phyloP scores from a whole-genome alignment of 768 basidiomycete species.

The Mrakia gelida region DNA sequence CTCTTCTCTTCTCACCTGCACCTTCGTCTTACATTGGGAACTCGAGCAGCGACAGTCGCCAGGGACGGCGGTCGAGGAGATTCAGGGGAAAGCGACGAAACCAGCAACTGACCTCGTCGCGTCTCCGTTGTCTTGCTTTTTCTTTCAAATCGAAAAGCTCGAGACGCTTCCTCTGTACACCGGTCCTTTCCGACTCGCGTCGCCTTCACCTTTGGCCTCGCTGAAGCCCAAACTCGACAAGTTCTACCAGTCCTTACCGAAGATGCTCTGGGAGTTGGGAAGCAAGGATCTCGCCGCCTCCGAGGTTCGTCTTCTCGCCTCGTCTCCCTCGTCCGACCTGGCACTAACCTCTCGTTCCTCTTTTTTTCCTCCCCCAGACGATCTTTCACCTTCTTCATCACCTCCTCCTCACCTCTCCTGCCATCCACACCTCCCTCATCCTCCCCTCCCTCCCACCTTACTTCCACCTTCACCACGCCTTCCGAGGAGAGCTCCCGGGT shows the following conservation, averaged over 20 bases:
- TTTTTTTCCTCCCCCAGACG: slow-evolving; percentile 19
- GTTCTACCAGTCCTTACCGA: slow-evolving; percentile 75
- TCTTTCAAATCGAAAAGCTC: slow-evolving; percentile 51
- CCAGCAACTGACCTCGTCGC: not conserved
- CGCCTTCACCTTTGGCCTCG: slow-evolving; percentile 1
- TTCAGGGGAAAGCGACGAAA: too few species aligned
- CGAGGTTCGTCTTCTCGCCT: slow-evolving; percentile 52
- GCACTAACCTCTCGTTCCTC: slow-evolving; percentile 42
- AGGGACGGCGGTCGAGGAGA: too few species aligned
- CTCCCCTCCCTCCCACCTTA: slow-evolving; percentile 63
- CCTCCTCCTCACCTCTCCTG: slow-evolving; percentile 32
- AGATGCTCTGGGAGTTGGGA: slow-evolving; percentile 78
- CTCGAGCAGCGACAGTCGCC: too few species aligned
- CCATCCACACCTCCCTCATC: slow-evolving; percentile 41
- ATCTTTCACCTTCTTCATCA: slow-evolving; percentile 61
- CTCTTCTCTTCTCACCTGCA: slow-evolving; percentile 35
- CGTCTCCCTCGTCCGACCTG: not conserved
- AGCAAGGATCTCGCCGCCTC: slow-evolving; percentile 54
- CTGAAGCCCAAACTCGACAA: slow-evolving; percentile 42
- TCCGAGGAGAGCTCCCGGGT: slow-evolving; percentile 65
- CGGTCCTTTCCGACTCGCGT: slow-evolving; percentile 50
- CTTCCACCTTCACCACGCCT: slow-evolving; percentile 72
- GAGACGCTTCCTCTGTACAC: slow-evolving; percentile 55
- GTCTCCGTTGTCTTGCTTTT: not conserved
- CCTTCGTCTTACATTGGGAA: not conserved